Evolutionary conservation across 169 alveolate genomes (phyloP).

Genomic region (Plasmodium inui): DNA sequence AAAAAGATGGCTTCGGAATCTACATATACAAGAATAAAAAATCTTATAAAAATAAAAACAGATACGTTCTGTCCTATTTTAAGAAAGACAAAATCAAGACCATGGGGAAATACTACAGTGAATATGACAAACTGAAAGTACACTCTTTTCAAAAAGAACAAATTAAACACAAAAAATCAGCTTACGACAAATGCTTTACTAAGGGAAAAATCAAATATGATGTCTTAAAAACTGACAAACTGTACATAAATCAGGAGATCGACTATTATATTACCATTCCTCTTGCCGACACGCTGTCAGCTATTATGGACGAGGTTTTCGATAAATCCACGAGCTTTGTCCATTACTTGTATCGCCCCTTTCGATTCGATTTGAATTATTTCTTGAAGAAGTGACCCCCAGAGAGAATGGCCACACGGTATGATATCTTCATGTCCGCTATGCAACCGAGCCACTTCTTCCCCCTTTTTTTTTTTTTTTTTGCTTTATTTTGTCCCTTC

Average conservation of each 20-base stretch:
- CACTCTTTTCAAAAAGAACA: conserved; percentile 65
- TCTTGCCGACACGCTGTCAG: not conserved
- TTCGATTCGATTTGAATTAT: conserved; percentile 52
- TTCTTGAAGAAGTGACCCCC: conserved; percentile 45
- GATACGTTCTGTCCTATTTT: conserved; percentile 74
- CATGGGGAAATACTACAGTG: conserved; percentile 74
- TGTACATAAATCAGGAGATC: conserved; percentile 32
- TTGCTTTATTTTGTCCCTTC: not conserved
- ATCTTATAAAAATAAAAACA: conserved; percentile 70
- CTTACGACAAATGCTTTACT: conserved; percentile 21
- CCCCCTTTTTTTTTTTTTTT: not conserved
- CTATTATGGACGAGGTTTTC: conserved; percentile 37
- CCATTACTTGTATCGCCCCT: conserved; percentile 45
- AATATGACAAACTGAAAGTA: conserved; percentile 68
- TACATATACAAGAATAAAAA: conserved; percentile 72
- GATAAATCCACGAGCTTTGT: conserved; percentile 67
- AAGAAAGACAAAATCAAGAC: conserved; percentile 44
- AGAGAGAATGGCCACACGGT: not conserved
- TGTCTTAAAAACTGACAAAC: conserved; percentile 44
- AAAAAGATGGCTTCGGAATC: conserved; percentile 73
- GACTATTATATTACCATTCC: conserved; percentile 61
- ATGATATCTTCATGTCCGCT: not conserved
- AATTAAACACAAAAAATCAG: conserved; percentile 16
- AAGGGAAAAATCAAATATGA: conserved; percentile 20
- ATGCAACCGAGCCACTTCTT: not conserved